Evolutionary conservation across 768 basidiomycete genomes (phyloP).

Genomic region (Serendipita sp.): DNA sequence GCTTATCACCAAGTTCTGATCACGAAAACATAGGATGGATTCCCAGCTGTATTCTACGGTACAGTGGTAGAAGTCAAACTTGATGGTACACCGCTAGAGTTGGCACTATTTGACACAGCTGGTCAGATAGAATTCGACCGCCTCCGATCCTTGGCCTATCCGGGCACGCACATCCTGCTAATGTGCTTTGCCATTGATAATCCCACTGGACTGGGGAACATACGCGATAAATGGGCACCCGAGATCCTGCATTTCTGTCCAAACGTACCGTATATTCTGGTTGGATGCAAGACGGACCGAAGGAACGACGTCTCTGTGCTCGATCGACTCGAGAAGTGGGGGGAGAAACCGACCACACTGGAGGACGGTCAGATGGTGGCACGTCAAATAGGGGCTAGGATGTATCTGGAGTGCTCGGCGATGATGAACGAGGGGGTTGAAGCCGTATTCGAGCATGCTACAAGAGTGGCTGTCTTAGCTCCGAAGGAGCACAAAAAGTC

Average conservation of each 20-base stretch:
- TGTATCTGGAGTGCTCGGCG: conserved; percentile 96
- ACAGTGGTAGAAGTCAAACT: too few species aligned
- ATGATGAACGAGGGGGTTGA: conserved; percentile 88
- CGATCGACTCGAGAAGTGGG: not conserved
- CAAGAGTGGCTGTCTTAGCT: not conserved
- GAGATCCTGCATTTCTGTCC: conserved; percentile 1
- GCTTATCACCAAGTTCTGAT: too few species aligned
- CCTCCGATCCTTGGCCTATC: not conserved
- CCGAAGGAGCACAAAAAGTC: too few species aligned
- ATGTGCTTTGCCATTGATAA: not conserved
- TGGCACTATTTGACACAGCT: too few species aligned
- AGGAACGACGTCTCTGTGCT: too few species aligned
- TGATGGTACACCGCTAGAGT: too few species aligned
- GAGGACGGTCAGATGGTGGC: conserved; percentile 78
- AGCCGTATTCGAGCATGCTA: not conserved
- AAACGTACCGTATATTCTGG: not conserved
- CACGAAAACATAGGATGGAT: too few species aligned
- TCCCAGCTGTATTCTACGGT: too few species aligned
- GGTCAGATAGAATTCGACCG: not conserved
- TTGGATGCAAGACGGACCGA: conserved; percentile 1
- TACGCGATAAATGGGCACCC: not conserved
- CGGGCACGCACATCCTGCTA: not conserved
- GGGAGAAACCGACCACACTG: not conserved
- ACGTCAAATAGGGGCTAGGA: conserved; percentile 90
- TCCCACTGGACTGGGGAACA: not conserved